Conservation (phyloP, 768 basidiomycete species). For the Pulveroboletus sp. region DNA sequence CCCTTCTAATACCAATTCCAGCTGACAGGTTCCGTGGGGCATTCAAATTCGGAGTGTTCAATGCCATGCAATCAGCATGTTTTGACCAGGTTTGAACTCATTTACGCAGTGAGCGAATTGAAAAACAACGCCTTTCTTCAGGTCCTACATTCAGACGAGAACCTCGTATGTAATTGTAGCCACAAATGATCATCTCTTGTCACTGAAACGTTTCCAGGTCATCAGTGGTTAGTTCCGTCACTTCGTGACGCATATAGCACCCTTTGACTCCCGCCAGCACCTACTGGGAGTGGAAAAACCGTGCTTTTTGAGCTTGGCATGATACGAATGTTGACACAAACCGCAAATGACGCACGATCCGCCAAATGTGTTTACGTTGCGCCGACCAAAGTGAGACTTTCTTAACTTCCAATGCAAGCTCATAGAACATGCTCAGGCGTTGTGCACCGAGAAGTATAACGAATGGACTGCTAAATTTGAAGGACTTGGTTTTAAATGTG, state of each 20-base stretch:
- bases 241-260: slow-evolving; percentile 1
- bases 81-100: slow-evolving; percentile 58
- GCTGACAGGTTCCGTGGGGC: slow-evolving; percentile 78
- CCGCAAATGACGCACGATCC: slow-evolving; percentile 30
- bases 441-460: slow-evolving; percentile 78
- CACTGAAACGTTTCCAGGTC: slow-evolving; percentile 44
- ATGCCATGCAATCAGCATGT: slow-evolving; percentile 84
- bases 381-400: slow-evolving; percentile 71
- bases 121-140: slow-evolving; percentile 25
- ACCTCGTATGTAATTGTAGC: slow-evolving; percentile 52
- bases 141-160: slow-evolving; percentile 59
- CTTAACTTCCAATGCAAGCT: neutral
- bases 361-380: slow-evolving; percentile 88
- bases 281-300: slow-evolving; percentile 96
- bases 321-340: slow-evolving; percentile 62
- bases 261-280: slow-evolving; percentile 50
- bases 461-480: slow-evolving; percentile 88
- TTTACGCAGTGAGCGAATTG: neutral
- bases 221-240: slow-evolving; percentile 54
- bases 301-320: slow-evolving; percentile 92
- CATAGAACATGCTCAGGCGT: slow-evolving; percentile 48
- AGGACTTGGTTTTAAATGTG: slow-evolving; percentile 74
- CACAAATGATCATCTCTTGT: neutral
- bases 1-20: slow-evolving; percentile 30
- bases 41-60: slow-evolving; percentile 91